These are phyloP conservation scores for Globisporangium paddicum DNA, from an alignment of 352 stramenopile species.

Conservation along the genomic window DNA sequence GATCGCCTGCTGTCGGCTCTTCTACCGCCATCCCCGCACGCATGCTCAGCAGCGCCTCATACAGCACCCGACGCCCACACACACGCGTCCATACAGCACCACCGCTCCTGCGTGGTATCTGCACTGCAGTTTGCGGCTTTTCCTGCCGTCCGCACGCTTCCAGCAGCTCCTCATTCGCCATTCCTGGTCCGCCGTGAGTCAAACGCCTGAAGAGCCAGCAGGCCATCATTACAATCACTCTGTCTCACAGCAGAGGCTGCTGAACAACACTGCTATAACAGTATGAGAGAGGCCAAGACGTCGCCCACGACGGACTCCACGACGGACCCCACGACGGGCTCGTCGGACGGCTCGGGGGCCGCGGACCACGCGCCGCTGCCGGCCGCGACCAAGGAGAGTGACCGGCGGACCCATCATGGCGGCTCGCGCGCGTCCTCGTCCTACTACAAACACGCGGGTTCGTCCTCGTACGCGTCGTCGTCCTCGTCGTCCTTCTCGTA, in stretches of 20 bases:
- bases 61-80: too few species aligned
- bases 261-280: too few species aligned
- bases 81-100: too few species aligned
- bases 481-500: constrained; percentile 12
- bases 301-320: neutral
- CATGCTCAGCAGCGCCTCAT: neutral
- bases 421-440: constrained; percentile 7
- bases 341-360: constrained; percentile 4
- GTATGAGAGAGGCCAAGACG: neutral
- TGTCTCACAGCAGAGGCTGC: neutral
- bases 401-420: neutral
- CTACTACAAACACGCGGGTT: constrained; percentile 3
- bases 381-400: neutral
- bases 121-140: too few species aligned
- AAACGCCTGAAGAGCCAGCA: neutral
- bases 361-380: neutral
- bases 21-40: neutral
- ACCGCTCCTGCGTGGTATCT: too few species aligned
- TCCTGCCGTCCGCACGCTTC: too few species aligned
- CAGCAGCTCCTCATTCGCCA: too few species aligned
- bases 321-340: neutral
- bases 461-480: constrained; percentile 12
- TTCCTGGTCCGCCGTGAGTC: too few species aligned
- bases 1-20: neutral
- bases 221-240: neutral